A percentile compares a stretch with the other conserved stretches of the same genome.
phyloP scores from a whole-genome alignment of 148 eudicot species.

The Chenopodium album region DNA sequence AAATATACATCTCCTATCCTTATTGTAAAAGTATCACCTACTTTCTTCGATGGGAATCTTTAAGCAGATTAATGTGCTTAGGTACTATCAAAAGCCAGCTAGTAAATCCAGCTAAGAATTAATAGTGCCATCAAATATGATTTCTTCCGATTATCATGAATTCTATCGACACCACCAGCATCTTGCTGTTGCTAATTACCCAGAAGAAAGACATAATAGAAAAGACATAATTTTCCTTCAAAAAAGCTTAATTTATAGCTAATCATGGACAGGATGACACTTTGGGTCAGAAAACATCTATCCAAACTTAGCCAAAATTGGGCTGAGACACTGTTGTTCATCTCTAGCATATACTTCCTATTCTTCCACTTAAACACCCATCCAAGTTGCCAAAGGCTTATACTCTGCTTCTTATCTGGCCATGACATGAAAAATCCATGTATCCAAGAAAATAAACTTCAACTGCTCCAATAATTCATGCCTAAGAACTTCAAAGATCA shows the following conservation, averaged over 20 bases:
- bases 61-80: neutral
- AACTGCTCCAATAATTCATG: no score
- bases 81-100: neutral
- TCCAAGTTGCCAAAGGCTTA: no score
- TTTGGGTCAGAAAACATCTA: neutral
- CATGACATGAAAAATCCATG: no score
- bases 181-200: neutral
- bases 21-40: neutral
- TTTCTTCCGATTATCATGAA: neutral
- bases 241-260: no score
- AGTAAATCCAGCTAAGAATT: neutral
- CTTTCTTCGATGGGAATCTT: neutral
- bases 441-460: no score
- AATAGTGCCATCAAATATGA: neutral
- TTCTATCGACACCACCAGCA: neutral
- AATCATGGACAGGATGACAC: no score
- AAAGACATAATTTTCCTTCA: no score
- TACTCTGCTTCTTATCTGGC: no score
- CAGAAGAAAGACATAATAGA: neutral
- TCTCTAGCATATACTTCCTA: no score
- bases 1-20: neutral
- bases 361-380: no score
- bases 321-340: neutral
- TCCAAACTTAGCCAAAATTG: neutral
- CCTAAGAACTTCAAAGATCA: no score